Evolutionary conservation across 2,329 filamentous ascomycete species (phyloP).

Genomic region (Geosmithia putterillii): DNA sequence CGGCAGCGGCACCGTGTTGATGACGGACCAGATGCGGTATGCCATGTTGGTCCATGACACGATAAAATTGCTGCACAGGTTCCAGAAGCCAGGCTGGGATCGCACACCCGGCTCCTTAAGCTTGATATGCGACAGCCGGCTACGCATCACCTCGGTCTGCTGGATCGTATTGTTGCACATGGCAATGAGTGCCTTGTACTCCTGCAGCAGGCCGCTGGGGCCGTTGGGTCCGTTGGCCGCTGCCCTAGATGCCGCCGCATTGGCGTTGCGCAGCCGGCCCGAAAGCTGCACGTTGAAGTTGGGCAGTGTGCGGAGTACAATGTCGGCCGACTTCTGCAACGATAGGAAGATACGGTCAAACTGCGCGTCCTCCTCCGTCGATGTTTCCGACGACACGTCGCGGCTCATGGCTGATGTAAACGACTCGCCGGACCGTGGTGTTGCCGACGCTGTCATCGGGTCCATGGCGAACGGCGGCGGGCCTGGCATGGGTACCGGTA

Average conservation of each 20-base stretch:
- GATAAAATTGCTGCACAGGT: slow-evolving; percentile 64
- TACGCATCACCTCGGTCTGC: slow-evolving; percentile 61
- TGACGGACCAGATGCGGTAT: slow-evolving; percentile 41
- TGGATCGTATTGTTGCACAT: slow-evolving; percentile 60
- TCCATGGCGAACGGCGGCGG: slow-evolving; percentile 26
- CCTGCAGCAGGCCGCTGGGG: slow-evolving; percentile 47
- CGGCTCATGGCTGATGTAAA: slow-evolving; percentile 46
- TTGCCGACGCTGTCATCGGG: slow-evolving; percentile 41
- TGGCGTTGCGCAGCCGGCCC: slow-evolving; percentile 45
- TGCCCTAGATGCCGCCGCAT: slow-evolving; percentile 48
- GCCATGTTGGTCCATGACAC: slow-evolving; percentile 58
- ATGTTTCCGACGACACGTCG: slow-evolving; percentile 45
- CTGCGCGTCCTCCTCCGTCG: slow-evolving; percentile 58
- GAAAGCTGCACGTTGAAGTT: slow-evolving; percentile 55
- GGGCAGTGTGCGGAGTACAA: slow-evolving; percentile 61
- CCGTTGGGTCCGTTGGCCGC: no score
- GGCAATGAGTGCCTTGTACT: slow-evolving; percentile 59
- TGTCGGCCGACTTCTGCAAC: slow-evolving; percentile 59
- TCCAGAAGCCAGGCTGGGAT: slow-evolving; percentile 49
- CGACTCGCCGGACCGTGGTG: slow-evolving; percentile 72
- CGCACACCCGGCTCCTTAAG: slow-evolving; percentile 72
- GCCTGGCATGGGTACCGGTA: slow-evolving; percentile 19
- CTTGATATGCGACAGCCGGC: slow-evolving; percentile 66
- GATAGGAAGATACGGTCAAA: slow-evolving; percentile 78
- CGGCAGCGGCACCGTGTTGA: slow-evolving; percentile 39